Evolutionary conservation across 495 filamentous ascomycete genomes (phyloP), one percentile per base, ranked within the genome.

Genomic region (Neurospora sublineolata): DNA sequence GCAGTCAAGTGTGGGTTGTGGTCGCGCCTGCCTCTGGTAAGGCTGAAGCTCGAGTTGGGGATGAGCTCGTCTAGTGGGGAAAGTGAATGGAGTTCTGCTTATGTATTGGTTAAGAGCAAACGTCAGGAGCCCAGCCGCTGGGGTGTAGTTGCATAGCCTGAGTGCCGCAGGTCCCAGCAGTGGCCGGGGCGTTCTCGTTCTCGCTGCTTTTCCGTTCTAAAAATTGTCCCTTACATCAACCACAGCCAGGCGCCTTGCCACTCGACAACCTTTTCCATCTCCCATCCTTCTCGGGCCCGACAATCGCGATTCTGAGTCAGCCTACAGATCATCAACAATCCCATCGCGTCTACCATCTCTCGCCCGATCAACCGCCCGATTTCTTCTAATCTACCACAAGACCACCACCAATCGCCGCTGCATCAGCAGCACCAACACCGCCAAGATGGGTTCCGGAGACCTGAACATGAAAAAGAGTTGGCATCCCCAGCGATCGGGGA

Each of bases 401-500:
- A 30, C 8, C 11, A 70, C 44, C 11, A 20, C 30, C 42, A 9
- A 12, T 33, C 42, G 37, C 27, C 58, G 39, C 39, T 69, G 72
- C 74, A 36, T 67, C 72, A 73, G 68, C 71, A 71, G 74, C 42
- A 69, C 67, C 70, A 71, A 77, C 73, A 72, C 79, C 76, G 75
- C 76, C 83, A 92, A 86, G 70, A 94, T 94, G 92, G 90, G 91
- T 83, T 77, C 78, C 69, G 91, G 92, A 76, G 93, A 97, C 84
- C 84, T 97, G 78, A 97, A 97, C 76, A 83, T 97, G 76, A 99
- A 99, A 84, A 99, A 99, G 86, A 94, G 92, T 85, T 99, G 94
- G 91, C 94, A 99, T 78, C 77, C 76, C 77, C 77, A 79, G 68
- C 76, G 79, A 27, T 78, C 78, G 40, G 77, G 75, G 75, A 80